phyloP scores from a whole-genome alignment of 495 filamentous ascomycete genomes.

The Penicillium steckii region DNA sequence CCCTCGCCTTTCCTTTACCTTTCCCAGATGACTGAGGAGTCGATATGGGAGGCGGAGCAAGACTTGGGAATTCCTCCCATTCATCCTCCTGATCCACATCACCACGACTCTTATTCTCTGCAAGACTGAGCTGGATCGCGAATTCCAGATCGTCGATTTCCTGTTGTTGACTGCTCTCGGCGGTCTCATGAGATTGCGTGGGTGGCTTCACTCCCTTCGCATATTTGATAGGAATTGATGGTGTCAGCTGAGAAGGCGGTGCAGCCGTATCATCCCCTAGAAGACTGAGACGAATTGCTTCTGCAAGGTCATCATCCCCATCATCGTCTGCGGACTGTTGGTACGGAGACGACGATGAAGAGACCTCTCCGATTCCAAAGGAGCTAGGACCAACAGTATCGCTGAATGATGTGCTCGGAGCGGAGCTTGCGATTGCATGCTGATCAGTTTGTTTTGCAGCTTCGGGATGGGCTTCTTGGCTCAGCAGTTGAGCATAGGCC shows the following conservation, averaged over 20 bases:
- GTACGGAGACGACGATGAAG: conserved; percentile 39
- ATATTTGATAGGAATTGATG: conserved; percentile 53
- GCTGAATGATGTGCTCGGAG: conserved; percentile 42
- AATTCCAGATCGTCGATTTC: conserved; percentile 79
- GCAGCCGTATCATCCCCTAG: conserved; percentile 45
- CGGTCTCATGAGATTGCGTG: conserved; percentile 19
- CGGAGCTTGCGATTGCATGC: conserved; percentile 46
- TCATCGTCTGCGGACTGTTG: conserved; percentile 50
- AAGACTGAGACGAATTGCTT: conserved; percentile 77
- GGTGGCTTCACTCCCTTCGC: conserved; percentile 32
- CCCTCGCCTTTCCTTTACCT: conserved; percentile 44
- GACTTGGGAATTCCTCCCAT: conserved; percentile 59
- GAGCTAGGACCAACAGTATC: conserved; percentile 45
- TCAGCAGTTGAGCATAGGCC: conserved; percentile 84
- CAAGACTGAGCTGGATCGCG: conserved; percentile 80
- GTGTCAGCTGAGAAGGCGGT: conserved; percentile 27
- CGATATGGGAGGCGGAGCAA: conserved; percentile 44
- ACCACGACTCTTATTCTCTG: conserved; percentile 65
- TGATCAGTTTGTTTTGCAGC: conserved; percentile 53
- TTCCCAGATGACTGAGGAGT: conserved; percentile 41
- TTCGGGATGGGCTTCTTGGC: conserved; percentile 72
- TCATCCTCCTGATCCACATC: conserved; percentile 19
- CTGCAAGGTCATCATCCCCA: conserved; percentile 72
- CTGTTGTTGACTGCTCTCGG: conserved; percentile 39
- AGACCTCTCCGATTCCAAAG: conserved; percentile 48